These are phyloP conservation scores for Populus hybrid DNA, from an alignment of 441 rosid genomes.

Conservation along the genomic window DNA sequence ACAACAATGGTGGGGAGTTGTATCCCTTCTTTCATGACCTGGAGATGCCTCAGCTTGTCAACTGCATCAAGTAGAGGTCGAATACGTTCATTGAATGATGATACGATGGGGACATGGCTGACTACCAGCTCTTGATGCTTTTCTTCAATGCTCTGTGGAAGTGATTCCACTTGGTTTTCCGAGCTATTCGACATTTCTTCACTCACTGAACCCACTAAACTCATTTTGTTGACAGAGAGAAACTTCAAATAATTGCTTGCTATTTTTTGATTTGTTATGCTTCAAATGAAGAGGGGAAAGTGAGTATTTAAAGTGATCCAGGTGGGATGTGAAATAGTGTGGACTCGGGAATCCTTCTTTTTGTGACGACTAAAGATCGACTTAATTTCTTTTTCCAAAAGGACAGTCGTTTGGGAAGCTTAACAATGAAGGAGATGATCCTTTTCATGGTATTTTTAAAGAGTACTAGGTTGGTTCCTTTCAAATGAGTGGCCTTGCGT, in stretches of 20 bases:
- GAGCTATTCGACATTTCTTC: too few relatives aligned
- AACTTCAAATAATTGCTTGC: neutral
- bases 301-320: neutral
- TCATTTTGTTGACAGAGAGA: neutral
- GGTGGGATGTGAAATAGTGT: neutral
- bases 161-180: too few relatives aligned
- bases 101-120: too few relatives aligned
- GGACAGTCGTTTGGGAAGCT: neutral
- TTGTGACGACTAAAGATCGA: neutral
- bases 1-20: conserved; percentile 39
- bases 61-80: too few relatives aligned
- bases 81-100: too few relatives aligned
- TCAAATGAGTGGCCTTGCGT: too few relatives aligned
- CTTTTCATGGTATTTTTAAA: too few relatives aligned
- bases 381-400: neutral
- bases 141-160: too few relatives aligned
- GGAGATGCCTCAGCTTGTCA: conserved; percentile 2
- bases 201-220: neutral
- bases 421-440: neutral
- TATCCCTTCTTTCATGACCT: conserved; percentile 26
- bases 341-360: neutral
- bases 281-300: neutral
- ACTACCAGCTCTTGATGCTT: too few relatives aligned
- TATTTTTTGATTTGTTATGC: neutral
- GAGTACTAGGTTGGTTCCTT: too few relatives aligned